These are phyloP conservation scores for Ogataea minuta DNA, from an alignment of 805 yeast genomes.

Conservation along the genomic window DNA sequence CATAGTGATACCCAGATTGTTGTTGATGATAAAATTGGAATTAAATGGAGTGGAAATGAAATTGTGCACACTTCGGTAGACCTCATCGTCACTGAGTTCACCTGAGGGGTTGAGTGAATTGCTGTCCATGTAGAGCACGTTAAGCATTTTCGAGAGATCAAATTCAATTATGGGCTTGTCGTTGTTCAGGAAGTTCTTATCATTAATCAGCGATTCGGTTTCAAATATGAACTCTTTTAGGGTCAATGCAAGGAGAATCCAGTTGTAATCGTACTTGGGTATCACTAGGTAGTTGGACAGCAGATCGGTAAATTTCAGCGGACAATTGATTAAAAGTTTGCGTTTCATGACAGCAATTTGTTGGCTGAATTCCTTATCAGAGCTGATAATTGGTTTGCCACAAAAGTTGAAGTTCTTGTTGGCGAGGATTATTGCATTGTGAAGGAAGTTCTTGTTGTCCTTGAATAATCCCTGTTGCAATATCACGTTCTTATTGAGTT, in stretches of 20 bases:
- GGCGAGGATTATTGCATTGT: constrained; percentile 52
- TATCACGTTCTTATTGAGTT: constrained; percentile 20
- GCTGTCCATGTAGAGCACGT: constrained; percentile 19
- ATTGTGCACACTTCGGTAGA: constrained; percentile 21
- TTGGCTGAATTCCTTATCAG: constrained; percentile 27
- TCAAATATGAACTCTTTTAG: constrained; percentile 42
- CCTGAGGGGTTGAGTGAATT: constrained; percentile 6
- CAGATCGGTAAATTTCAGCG: constrained; percentile 46
- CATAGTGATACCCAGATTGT: constrained; percentile 50
- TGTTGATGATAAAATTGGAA: constrained; percentile 38
- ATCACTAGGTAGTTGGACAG: constrained; percentile 46
- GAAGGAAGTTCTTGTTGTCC: constrained; percentile 43
- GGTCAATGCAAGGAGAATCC: constrained; percentile 46
- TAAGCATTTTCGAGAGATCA: constrained; percentile 21
- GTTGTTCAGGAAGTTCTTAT: constrained; percentile 21
- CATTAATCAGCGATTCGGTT: constrained; percentile 25
- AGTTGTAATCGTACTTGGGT: constrained; percentile 40
- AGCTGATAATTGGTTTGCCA: constrained; percentile 22
- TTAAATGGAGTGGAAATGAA: constrained; percentile 26
- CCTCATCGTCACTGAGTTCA: constrained; percentile 19
- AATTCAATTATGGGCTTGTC: constrained; percentile 28
- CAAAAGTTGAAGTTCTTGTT: constrained; percentile 40
- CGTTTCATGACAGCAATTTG: constrained; percentile 46
- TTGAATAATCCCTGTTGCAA: constrained; percentile 29
- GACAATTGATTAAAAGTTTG: constrained; percentile 48